Base-by-base conservation (phyloP, 148 eudicot genomes). In the Limonium bicolor region DNA sequence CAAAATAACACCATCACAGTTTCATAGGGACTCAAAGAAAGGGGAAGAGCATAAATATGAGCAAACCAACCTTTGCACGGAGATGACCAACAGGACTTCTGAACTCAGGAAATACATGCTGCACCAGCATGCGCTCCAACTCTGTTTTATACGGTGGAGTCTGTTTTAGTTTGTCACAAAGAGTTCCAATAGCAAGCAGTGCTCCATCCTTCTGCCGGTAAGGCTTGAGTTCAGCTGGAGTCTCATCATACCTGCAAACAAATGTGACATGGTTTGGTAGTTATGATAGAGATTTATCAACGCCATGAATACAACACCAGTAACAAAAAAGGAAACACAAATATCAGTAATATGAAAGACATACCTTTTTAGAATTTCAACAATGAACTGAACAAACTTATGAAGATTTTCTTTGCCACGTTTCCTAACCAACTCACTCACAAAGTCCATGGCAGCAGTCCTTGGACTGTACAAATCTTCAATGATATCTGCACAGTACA, bases 391-490 rank as follows among this genome's bases (percentile, higher is more conserved):
- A 46, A 85, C 52, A 49, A 92, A 85, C 64, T 92, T 92, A 20
- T 85, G 99, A 63, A 92, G 76, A 61, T 92, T 92, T 54, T 85
- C 99, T 50, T 92, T 92, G 10, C 85, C 88, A 20, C 93, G 99
- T 59, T 81, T 92, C 45, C 99, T 78, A 4, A 85, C 86, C 73
- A 92, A 66, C 72, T 92, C 99, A 65, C 80, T 85, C 27, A 92
- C 88, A 62, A 92, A 92, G 56, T 92, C 99, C 95, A 92, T 78
- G 41, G 99, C 87, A 21, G 99, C 99, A 60, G 99, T 92, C 51
- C 85, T 78, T 45, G 99, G 95, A 66, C 99, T 92, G 28, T 92
- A 92, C 32, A 92, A 49, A 60, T 92, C 99, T 64, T 92, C 99
- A 60, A 90, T 84, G 33, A 90, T 84, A 65, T 84, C 95, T 90